Evolutionary conservation across 2,329 filamentous ascomycete genomes (phyloP).

Genomic region (Drechslera avenae): DNA sequence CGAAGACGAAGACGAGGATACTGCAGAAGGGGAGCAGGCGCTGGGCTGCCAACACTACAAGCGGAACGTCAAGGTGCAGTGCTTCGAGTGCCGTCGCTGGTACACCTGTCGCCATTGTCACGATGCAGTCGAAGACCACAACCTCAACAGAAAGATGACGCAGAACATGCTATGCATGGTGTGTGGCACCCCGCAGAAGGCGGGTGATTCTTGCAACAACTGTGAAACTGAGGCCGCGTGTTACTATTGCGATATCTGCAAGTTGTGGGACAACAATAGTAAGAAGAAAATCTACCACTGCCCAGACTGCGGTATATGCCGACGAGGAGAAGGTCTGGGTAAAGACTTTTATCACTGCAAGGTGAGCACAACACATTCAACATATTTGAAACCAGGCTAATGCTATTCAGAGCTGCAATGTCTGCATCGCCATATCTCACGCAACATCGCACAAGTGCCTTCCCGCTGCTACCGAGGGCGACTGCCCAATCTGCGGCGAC

Average conservation of each 20-base stretch:
- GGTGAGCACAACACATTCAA: conserved; percentile 57
- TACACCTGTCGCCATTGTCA: conserved; percentile 96
- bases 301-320: conserved; percentile 92
- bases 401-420: conserved; percentile 67
- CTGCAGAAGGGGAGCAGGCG: conserved; percentile 51
- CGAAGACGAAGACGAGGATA: conserved; percentile 57
- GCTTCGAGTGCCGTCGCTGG: conserved; percentile 86
- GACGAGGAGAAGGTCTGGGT: conserved; percentile 85
- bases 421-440: conserved; percentile 89
- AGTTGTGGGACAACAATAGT: conserved; percentile 93
- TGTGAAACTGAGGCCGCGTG: conserved; percentile 80
- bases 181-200: conserved; percentile 82
- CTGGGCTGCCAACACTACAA: conserved; percentile 93
- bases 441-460: conserved; percentile 89
- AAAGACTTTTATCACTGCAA: conserved; percentile 99
- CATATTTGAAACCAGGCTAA: conserved; percentile 26
- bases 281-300: conserved; percentile 96
- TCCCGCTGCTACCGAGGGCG: conserved; percentile 76
- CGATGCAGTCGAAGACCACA: conserved; percentile 79
- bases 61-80: conserved; percentile 95
- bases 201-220: conserved; percentile 74
- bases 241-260: conserved; percentile 94
- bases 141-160: conserved; percentile 79
- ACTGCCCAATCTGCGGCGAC: conserved; percentile 95
- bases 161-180: conserved; percentile 98